Evolutionary conservation across 1,284 basidiomycete species (phyloP).

Genomic region (Malassezia restricta): DNA sequence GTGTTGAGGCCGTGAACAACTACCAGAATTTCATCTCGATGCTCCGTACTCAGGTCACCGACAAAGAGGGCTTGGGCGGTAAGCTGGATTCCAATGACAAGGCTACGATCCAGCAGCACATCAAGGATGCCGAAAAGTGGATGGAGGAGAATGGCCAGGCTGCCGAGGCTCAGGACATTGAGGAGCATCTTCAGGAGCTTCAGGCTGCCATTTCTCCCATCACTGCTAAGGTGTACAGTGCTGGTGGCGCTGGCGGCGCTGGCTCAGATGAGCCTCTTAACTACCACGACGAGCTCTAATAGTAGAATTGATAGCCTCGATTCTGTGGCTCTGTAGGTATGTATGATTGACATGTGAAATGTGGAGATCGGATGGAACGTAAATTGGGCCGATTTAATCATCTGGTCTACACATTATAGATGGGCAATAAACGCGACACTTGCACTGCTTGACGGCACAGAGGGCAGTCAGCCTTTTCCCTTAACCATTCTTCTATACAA

Average conservation of each 20-base stretch:
- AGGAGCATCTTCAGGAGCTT: conserved; percentile 44
- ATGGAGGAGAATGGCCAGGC: conserved; percentile 42
- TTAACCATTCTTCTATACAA: conserved; percentile 73
- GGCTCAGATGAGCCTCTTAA: conserved; percentile 39
- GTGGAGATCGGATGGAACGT: not conserved
- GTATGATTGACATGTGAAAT: too few species aligned
- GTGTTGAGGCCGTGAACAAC: conserved; percentile 42
- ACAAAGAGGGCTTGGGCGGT: conserved; percentile 46
- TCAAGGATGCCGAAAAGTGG: conserved; percentile 45
- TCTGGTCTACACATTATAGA: conserved; percentile 18
- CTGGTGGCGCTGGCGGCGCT: conserved; percentile 13
- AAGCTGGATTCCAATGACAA: conserved; percentile 46
- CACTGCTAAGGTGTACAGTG: conserved; percentile 44
- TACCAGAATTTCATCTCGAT: conserved; percentile 45
- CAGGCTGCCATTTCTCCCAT: conserved; percentile 44
- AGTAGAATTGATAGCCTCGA: not conserved
- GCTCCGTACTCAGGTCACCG: conserved; percentile 36
- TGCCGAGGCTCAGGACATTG: conserved; percentile 43
- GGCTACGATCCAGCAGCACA: conserved; percentile 39
- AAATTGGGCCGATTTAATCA: not conserved
- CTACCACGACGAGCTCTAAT: conserved; percentile 45
- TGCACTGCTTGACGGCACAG: conserved; percentile 36
- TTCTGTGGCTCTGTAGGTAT: too few species aligned
- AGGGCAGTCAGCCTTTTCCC: conserved; percentile 58
- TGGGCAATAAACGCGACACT: conserved; percentile 28